Evolutionary conservation across 495 filamentous ascomycete genomes (phyloP).

Genomic region (Xylaria flabelliformis): DNA sequence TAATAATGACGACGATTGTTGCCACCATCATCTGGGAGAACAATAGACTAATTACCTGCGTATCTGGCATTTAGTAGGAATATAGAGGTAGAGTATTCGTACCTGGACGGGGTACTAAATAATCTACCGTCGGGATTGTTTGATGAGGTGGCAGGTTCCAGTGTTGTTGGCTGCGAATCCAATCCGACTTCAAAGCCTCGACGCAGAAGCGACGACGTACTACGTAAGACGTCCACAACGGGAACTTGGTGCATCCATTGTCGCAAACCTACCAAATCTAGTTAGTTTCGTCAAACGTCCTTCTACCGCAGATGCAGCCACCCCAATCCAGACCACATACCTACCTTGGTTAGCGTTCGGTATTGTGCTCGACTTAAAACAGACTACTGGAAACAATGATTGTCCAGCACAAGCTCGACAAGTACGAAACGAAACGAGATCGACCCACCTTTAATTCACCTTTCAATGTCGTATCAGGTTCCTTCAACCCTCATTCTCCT

Average conservation of each 20-base stretch:
- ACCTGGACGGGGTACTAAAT: background rate
- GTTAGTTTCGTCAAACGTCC: background rate
- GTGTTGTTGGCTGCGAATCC: constrained; percentile 1
- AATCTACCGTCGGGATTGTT: background rate
- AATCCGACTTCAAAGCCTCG: background rate
- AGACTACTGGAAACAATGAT: background rate
- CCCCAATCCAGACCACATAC: background rate
- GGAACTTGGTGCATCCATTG: background rate
- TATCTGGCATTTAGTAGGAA: too few relatives aligned
- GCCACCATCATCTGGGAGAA: background rate
- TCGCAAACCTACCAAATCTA: background rate
- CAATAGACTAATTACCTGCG: background rate
- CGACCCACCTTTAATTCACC: background rate
- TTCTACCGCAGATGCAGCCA: background rate
- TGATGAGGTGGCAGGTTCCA: constrained; percentile 16
- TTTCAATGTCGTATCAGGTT: background rate
- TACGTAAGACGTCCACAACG: constrained; percentile 2
- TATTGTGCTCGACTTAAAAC: background rate
- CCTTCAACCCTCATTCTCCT: background rate
- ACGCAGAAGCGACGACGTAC: constrained; percentile 1
- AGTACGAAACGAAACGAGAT: background rate
- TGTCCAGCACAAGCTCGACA: background rate
- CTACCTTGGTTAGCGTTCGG: background rate
- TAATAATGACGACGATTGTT: background rate
- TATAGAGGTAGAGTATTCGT: background rate